These are phyloP conservation scores for Colletotrichum spaethianum DNA, from an alignment of 2,329 filamentous ascomycete genomes.

Conservation along the genomic window DNA sequence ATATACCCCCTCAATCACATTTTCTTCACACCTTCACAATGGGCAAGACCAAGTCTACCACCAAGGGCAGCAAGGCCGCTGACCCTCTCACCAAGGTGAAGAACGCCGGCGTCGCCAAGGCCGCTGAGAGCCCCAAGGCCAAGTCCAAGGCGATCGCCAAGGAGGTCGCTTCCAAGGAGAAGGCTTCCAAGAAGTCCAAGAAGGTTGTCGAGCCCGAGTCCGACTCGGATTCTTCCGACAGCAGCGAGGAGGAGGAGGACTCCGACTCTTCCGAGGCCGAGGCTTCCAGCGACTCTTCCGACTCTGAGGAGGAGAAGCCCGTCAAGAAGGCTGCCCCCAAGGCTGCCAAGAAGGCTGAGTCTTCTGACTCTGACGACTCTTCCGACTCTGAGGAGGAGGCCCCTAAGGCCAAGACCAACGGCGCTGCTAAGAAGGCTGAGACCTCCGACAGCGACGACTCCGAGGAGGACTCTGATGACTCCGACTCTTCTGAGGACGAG, in stretches of 20 bases:
- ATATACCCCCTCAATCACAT: conserved; percentile 7
- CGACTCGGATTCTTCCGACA: conserved; percentile 45
- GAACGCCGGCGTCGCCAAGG: conserved; percentile 77
- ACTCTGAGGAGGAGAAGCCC: conserved; percentile 46
- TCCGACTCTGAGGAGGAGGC: conserved; percentile 54
- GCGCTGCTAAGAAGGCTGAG: conserved; percentile 49
- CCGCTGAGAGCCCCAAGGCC: conserved; percentile 73
- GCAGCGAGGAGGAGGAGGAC: conserved; percentile 32
- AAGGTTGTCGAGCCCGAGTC: conserved; percentile 51
- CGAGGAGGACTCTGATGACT: conserved; percentile 45
- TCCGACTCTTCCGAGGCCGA: conserved; percentile 47
- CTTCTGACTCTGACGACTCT: conserved; percentile 47
- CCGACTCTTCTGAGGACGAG: conserved; percentile 51
- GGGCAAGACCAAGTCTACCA: conserved; percentile 77
- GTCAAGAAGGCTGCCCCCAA: conserved; percentile 42
- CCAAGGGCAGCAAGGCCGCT: conserved; percentile 62
- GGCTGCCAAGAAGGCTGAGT: conserved; percentile 43
- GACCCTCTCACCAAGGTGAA: conserved; percentile 71
- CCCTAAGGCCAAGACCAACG: conserved; percentile 47
- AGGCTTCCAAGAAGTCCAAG: conserved; percentile 62
- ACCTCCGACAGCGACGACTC: conserved; percentile 50
- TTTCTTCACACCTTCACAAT: conserved; percentile 47
- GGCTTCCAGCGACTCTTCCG: conserved; percentile 39
- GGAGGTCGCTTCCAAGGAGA: conserved; percentile 63
- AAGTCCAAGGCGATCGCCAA: conserved; percentile 79